Base-by-base conservation (phyloP, 805 yeast genomes). In the Suhomyces emberorum region DNA sequence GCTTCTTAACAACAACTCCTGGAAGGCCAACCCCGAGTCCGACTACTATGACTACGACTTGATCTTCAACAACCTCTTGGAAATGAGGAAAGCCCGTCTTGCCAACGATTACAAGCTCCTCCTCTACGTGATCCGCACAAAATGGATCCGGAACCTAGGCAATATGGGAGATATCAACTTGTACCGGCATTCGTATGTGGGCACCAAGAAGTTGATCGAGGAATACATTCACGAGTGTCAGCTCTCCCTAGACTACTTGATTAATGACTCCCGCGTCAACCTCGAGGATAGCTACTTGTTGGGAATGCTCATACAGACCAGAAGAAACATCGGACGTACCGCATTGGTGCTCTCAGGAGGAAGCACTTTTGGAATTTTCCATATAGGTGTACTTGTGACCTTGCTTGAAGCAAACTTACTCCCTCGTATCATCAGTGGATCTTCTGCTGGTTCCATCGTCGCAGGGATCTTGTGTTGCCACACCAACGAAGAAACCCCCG, bases 331-430 rank as follows among this genome's bases (percentile, higher is more conserved):
- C 34, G 99, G 99, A 0, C 72, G 96, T 37, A 89, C 98, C 0
- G 98, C 98, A 0, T 65, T 93, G 18, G 88, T 95, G n/a, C 71
- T 93, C 36, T 83, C 95, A 32, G 99, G 99, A 1, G 99, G 99
- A 2, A 88, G 95, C 2, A 85, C 95, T 4, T 85, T 91, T 64
- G 98, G 98, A 0, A 63, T 91, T 34, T 79, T 89, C 43, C 98
- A 91, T 47, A 84, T 88, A 39, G 99, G 99, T 1, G 96, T 93
- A 0, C 63, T 91, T 30, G 79, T 87, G 4, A 84, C 93, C 2
- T 69, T 93, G 20, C 62, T 83, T 27, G 93, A 87, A 47, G 72
- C 76, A 34, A 80, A 83, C 36, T 65, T 88, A 15, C 64, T 91
- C 16, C 99, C 99, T 0, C 74, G 84, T 32, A 85, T 93, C 24